Evolutionary conservation across 768 basidiomycete genomes (phyloP), one percentile per base, ranked within the genome.

Genomic region (Tremella mesenterica): DNA sequence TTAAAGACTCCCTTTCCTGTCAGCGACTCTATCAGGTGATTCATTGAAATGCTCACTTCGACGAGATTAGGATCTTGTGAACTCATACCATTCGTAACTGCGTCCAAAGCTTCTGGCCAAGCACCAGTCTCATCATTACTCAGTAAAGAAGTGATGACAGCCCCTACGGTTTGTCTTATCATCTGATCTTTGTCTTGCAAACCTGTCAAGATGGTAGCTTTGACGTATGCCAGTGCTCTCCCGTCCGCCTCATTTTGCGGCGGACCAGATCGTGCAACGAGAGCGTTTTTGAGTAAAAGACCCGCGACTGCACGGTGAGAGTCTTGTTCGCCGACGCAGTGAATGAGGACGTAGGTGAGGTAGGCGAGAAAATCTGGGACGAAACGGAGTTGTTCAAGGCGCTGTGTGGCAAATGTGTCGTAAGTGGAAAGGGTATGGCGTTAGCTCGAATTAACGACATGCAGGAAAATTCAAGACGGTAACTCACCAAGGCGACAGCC

Each of bases 291-390:
- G 74, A 99, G 82, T 21, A 96, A 79, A 65, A 96, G 88, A 38
- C 93, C 93, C 23, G 93, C 92, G 76, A 96, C 92, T 54, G 88
- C 87, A 48, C 93, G 83, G 72, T 93, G 89, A 46, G 86, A 85
- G 70, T 89, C 90, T 69, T 91, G 85, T 75, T 96, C 90, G 56
- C 81, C 78, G 1, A 84, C 79, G 77, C 87, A 76, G 41, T 79
- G 78, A 53, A 85, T 83, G 59, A 97, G 82, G 76, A 96, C 91
- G 73, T 92, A 88, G 20, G 86, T 86, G 59, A 99, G 83, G 80
- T 99, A 97, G 53, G 85, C 91, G 56, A 90, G 84, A 73, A 95
- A 97, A 74, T 95, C 90, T 43, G 91, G 87, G 59, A 85, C 84
- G 65, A 84, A 83, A 69, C 87, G 85, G 53, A 77, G 71, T 52